Evolutionary conservation across 805 yeast genomes (phyloP), one percentile per base, ranked within the genome.

Genomic region (Wickerhamomyces pijperi): DNA sequence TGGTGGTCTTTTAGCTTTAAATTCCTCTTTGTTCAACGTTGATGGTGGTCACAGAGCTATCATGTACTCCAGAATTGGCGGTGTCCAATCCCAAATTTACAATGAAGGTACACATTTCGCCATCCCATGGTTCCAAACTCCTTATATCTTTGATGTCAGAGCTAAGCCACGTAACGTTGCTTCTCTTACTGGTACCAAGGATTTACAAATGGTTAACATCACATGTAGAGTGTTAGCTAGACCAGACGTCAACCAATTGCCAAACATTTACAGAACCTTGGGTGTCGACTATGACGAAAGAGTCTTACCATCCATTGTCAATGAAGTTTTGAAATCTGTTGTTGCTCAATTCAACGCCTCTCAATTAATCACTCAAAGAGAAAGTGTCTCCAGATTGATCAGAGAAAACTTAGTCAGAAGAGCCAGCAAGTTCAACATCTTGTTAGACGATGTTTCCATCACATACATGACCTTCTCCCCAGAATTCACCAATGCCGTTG

Each of bases 41-140:
- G 97, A 92, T 62, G 98, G 98, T 76, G 98, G 98, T 63, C 97
- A 90, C 61, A 73, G 98, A 57, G 98, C 97, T 15, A 88, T 92
- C 54, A 74, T 92, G 31, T 92, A 92, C 60, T 86, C 94, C 19
- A 77, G 98, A 56, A 37, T 87, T 20, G 71, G 76, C 37, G 98
- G 98, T 56, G 79, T 92, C 36, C 82, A 78, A 55, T 78, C 88
- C 15, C 73, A 69, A 43, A 85, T 92, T 47, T 86, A 79, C 58
- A 75, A 75, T 36, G 98, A 92, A 67, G 98, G 98, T 49, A 92
- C 98, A 2, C 98, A 92, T 64, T 68, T 92, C 50, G 80, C 86
- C 37, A 67, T 90, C 47, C 98, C 98, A 32, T 88, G 97, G 88
- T 63, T 92, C 39, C 97, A 92, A 62, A 82, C 85, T 37, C 96